These are phyloP conservation scores for Ploettnerulaceae sp. DNA, from an alignment of 2,329 filamentous ascomycete genomes.

Conservation along the genomic window DNA sequence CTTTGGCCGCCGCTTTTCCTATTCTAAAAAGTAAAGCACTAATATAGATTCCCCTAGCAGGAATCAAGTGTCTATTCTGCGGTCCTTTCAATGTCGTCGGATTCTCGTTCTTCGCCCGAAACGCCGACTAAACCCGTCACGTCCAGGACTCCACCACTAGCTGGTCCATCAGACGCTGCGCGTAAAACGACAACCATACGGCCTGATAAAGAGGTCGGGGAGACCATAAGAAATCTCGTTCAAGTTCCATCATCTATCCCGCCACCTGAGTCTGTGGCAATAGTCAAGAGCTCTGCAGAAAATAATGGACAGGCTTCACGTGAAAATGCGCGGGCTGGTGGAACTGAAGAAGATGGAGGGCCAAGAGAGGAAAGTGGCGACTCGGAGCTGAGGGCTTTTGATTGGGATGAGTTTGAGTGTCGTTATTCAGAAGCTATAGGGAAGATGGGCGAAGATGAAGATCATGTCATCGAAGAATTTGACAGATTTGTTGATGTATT, in stretches of 20 bases:
- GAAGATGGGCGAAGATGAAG: slow-evolving; percentile 59
- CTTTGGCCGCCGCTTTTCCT: neutral
- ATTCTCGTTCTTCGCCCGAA: neutral
- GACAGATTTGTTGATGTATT: slow-evolving; percentile 54
- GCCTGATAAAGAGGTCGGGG: neutral
- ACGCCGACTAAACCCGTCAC: neutral
- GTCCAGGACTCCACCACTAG: slow-evolving; percentile 6
- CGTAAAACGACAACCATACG: neutral
- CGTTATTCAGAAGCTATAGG: slow-evolving; percentile 63
- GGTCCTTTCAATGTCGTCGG: neutral
- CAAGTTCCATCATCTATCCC: slow-evolving; percentile 10
- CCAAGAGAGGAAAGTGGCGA: neutral
- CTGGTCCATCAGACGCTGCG: neutral
- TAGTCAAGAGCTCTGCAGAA: slow-evolving; percentile 1
- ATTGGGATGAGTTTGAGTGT: slow-evolving; percentile 71
- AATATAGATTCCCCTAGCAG: no score
- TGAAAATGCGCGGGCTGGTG: neutral
- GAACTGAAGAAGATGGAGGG: neutral
- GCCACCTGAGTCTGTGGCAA: neutral
- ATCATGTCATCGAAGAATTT: slow-evolving; percentile 61
- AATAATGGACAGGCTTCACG: slow-evolving; percentile 10
- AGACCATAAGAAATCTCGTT: neutral
- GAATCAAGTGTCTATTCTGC: neutral
- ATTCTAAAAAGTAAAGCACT: no score
- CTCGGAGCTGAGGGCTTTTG: slow-evolving; percentile 43